Evolutionary conservation across 1,284 basidiomycete species (phyloP).

Genomic region (Fomitopsis betulina): DNA sequence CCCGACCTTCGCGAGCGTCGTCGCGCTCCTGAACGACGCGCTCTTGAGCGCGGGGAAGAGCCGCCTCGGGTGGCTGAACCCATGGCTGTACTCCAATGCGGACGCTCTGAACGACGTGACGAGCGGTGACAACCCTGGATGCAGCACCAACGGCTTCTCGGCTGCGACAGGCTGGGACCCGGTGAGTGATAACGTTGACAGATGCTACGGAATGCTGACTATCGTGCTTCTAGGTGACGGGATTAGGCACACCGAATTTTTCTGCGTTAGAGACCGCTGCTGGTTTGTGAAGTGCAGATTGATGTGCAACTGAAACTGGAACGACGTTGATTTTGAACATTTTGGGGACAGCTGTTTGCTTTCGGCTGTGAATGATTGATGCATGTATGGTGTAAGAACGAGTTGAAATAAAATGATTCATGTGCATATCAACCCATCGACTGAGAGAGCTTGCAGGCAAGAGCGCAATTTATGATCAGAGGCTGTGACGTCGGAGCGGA

Average conservation of each 20-base stretch:
- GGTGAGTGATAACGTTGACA: constrained; percentile 28
- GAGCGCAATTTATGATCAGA: no score
- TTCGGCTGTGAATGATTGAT: no score
- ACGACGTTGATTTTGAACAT: no score
- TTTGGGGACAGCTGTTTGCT: no score
- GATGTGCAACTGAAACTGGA: no score
- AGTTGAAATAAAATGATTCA: no score
- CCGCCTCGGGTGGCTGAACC: constrained; percentile 56
- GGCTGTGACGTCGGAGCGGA: background rate
- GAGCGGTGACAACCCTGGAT: constrained; percentile 16
- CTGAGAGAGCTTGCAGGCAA: no score
- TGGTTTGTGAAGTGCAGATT: background rate
- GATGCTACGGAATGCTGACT: background rate
- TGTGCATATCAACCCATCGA: background rate
- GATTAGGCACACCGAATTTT: constrained; percentile 25
- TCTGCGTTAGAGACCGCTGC: constrained; percentile 3
- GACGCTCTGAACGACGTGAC: constrained; percentile 13
- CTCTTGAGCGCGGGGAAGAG: constrained; percentile 35
- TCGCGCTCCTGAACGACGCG: constrained; percentile 52
- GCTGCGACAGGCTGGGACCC: constrained; percentile 51
- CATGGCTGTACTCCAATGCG: constrained; percentile 24
- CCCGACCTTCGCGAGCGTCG: constrained; percentile 31
- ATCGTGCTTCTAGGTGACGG: constrained; percentile 11
- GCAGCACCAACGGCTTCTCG: constrained; percentile 33
- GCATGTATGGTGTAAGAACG: no score